Percentiles rank a stretch among this genome's conserved stretches.
Evolutionary conservation across 176 grass and related monocot species (phyloP).

Genomic region (Carex littledalei): DNA sequence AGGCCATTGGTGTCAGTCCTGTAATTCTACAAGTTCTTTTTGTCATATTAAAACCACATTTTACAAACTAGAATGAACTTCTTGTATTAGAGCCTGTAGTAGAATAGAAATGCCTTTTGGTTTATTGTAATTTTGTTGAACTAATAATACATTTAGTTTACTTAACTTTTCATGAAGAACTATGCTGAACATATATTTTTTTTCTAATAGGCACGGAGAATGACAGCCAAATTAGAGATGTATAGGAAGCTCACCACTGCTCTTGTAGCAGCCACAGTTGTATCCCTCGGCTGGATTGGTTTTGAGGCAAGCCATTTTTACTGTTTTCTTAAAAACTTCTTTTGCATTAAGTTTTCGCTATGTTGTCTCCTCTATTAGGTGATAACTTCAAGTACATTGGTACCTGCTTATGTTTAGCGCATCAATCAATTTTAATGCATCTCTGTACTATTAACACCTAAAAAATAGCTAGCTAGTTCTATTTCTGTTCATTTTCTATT

Average conservation of each 20-base stretch:
- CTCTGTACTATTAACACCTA: not conserved
- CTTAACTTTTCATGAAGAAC: not conserved
- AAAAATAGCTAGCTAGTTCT: not conserved
- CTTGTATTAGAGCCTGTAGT: not conserved
- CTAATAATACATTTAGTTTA: not conserved
- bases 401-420: not conserved
- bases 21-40: not conserved
- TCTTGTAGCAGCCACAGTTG: conserved; percentile 36
- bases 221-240: conserved; percentile 64
- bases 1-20: not conserved
- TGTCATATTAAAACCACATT: not conserved
- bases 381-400: not conserved
- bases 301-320: conserved; percentile 47
- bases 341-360: not conserved
- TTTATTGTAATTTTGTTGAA: not conserved
- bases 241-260: conserved; percentile 57
- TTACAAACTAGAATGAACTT: not conserved
- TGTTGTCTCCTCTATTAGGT: not conserved
- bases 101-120: not conserved
- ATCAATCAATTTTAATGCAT: not conserved
- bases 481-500: not conserved
- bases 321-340: not conserved
- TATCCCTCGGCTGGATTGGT: conserved; percentile 63
- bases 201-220: conserved; percentile 33
- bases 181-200: not conserved